These are phyloP conservation scores for Myriosclerotinia scirpicola DNA, from an alignment of 2,329 filamentous ascomycete genomes.

Conservation along the genomic window DNA sequence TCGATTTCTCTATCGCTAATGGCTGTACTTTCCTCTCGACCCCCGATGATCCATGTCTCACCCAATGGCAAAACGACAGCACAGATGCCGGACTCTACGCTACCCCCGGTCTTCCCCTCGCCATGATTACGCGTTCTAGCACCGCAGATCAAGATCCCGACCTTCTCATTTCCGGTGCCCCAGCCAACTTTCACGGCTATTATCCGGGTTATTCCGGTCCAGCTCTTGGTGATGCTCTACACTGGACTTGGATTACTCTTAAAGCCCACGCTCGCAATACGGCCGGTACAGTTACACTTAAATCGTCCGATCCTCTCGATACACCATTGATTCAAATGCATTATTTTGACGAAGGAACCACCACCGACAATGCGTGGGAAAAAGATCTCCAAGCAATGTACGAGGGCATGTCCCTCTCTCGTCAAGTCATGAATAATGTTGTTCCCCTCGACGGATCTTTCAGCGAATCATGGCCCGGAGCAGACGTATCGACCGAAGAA, in stretches of 20 bases:
- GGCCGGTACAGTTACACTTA: slow-evolving; percentile 61
- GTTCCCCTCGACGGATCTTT: slow-evolving; percentile 45
- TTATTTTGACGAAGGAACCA: slow-evolving; percentile 47
- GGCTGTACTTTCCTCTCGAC: slow-evolving; percentile 42
- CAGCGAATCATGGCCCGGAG: slow-evolving; percentile 46
- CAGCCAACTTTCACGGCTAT: slow-evolving; percentile 33
- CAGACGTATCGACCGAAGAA: slow-evolving; percentile 37
- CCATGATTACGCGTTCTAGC: slow-evolving; percentile 31
- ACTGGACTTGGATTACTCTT: slow-evolving; percentile 26
- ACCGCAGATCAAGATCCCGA: slow-evolving; percentile 19
- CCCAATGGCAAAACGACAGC: slow-evolving; percentile 31
- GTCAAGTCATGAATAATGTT: slow-evolving; percentile 44
- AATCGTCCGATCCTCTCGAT: slow-evolving; percentile 62
- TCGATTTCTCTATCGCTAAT: slow-evolving; percentile 43
- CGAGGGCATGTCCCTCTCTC: slow-evolving; percentile 27
- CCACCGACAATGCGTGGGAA: slow-evolving; percentile 13
- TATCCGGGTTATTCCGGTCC: slow-evolving; percentile 47
- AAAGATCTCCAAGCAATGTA: slow-evolving; percentile 27
- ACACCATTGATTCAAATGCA: slow-evolving; percentile 62
- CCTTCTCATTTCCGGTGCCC: slow-evolving; percentile 27
- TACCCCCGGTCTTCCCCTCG: slow-evolving; percentile 50
- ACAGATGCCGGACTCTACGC: slow-evolving; percentile 38
- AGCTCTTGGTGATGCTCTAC: slow-evolving; percentile 40
- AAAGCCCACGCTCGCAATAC: slow-evolving; percentile 63
- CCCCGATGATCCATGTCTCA: slow-evolving; percentile 43